phyloP scores from a whole-genome alignment of 2,329 filamentous ascomycete species.

The Penicillium rolfsii region DNA sequence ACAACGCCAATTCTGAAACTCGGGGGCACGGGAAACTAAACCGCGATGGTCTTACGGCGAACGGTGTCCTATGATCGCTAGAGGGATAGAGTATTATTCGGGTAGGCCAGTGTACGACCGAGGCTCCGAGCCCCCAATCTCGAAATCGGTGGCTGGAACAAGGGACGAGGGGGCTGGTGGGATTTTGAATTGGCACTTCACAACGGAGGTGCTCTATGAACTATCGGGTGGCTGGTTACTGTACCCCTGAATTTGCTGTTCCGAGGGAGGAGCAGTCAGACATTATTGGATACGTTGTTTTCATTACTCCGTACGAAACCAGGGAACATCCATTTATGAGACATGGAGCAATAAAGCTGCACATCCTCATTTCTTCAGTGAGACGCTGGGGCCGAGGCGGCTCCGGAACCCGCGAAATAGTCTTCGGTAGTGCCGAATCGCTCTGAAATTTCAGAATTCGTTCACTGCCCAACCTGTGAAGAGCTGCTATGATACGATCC shows the following conservation, averaged over 20 bases:
- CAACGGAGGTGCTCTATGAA: background rate
- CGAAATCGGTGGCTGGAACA: constrained; percentile 2
- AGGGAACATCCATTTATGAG: background rate
- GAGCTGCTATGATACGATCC: background rate
- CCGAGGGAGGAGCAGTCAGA: no score
- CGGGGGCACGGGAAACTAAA: constrained; percentile 11
- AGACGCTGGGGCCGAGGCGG: background rate
- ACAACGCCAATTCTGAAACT: constrained; percentile 16
- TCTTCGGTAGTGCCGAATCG: background rate
- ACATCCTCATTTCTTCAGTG: constrained; percentile 10
- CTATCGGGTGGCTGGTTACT: background rate
- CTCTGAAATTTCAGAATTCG: background rate
- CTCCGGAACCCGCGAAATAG: background rate
- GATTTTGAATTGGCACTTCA: constrained; percentile 4
- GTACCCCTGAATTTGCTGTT: background rate
- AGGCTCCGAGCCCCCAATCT: background rate
- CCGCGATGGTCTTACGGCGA: constrained; percentile 12
- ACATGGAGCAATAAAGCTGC: constrained; percentile 1
- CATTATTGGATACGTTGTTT: background rate
- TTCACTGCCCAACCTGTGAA: background rate
- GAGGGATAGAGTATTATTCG: background rate
- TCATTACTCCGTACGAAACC: background rate
- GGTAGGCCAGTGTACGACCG: background rate
- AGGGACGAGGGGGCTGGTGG: background rate
- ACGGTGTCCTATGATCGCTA: background rate